Conservation (phyloP, 2,329 filamentous ascomycete species). For the Huntiella abstrusa region DNA sequence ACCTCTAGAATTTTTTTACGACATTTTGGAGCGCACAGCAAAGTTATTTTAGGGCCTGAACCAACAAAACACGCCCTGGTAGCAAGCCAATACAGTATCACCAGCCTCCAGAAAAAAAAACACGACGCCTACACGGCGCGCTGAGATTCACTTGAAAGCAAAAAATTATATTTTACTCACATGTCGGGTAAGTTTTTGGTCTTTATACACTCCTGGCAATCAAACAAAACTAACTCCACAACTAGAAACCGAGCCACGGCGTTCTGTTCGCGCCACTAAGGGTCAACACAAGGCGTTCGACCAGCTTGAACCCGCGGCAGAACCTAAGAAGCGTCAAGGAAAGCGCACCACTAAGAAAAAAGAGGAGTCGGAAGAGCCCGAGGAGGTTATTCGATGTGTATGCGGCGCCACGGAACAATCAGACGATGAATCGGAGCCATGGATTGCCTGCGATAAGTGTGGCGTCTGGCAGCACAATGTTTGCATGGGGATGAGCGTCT, state of each 20-base stretch:
- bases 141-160: too few species aligned
- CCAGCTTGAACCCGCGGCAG: slow-evolving; percentile 41
- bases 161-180: not conserved
- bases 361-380: slow-evolving; percentile 22
- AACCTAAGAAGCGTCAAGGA: slow-evolving; percentile 34
- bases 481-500: slow-evolving; percentile 71
- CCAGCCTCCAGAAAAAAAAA: too few species aligned
- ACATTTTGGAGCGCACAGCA: too few species aligned
- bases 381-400: slow-evolving; percentile 78
- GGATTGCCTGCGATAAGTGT: slow-evolving; percentile 91
- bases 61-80: too few species aligned
- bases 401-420: slow-evolving; percentile 77
- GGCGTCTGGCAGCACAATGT: slow-evolving; percentile 94
- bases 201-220: too few species aligned
- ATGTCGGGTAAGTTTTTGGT: not conserved
- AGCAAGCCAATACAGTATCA: too few species aligned
- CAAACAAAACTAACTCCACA: slow-evolving; percentile 14
- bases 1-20: too few species aligned
- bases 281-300: slow-evolving; percentile 89
- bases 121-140: too few species aligned
- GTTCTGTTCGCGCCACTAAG: slow-evolving; percentile 90
- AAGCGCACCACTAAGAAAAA: slow-evolving; percentile 38
- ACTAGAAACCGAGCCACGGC: slow-evolving; percentile 54
- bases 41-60: too few species aligned
- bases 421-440: slow-evolving; percentile 70